Evolutionary conservation across 768 basidiomycete genomes (phyloP).

Genomic region (Dentipellis fragilis): DNA sequence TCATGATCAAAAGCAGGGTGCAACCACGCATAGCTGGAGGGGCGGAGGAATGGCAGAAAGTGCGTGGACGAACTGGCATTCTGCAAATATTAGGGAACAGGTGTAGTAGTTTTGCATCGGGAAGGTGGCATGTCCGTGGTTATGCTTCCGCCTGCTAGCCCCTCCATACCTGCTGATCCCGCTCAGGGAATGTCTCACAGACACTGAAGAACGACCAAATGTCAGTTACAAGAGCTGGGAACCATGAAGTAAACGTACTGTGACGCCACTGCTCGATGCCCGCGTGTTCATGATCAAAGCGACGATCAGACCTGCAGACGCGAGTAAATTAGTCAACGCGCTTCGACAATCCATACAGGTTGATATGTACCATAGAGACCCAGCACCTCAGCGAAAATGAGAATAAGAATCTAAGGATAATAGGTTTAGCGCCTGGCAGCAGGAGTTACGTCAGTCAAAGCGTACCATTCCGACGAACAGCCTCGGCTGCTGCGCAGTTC

Average conservation of each 20-base stretch:
- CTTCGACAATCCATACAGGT: background rate
- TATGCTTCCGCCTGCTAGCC: no score
- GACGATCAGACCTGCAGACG: conserved; percentile 31
- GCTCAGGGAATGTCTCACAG: no score
- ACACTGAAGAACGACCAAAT: no score
- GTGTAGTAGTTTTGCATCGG: no score
- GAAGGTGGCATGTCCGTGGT: no score
- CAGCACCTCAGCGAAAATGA: conserved; percentile 94
- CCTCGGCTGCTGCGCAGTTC: conserved; percentile 93
- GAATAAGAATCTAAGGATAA: conserved; percentile 46
- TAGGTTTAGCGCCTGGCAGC: background rate
- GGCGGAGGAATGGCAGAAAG: no score
- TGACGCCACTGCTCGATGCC: background rate
- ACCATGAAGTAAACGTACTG: background rate
- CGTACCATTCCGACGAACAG: conserved; percentile 88
- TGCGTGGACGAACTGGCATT: no score
- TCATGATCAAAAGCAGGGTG: no score
- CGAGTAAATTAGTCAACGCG: conserved; percentile 2
- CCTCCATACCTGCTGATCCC: no score
- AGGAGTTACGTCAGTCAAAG: background rate
- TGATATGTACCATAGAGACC: conserved; percentile 66
- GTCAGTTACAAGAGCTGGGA: no score
- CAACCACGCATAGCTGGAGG: no score
- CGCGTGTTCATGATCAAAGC: conserved; percentile 40
- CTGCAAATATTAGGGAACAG: no score